phyloP scores from a whole-genome alignment of 192 early-diverging fungal genomes.

The Podila clonocystis region DNA sequence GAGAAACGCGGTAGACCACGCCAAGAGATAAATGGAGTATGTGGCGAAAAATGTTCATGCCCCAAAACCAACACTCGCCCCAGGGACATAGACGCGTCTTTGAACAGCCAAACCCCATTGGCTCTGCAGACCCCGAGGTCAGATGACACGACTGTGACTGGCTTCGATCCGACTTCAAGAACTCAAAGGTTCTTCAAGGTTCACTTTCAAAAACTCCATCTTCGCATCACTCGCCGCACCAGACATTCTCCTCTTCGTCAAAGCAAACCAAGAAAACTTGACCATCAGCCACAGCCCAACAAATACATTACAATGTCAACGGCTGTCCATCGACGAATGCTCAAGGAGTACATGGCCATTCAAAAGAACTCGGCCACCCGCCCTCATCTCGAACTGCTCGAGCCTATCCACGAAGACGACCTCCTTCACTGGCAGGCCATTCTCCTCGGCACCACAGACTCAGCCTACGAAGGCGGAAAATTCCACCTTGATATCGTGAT shows the following conservation, averaged over 20 bases:
- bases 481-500: constrained; percentile 78
- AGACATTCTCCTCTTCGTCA: not conserved
- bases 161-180: too few relatives aligned
- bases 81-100: too few relatives aligned
- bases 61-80: too few relatives aligned
- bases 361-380: constrained; percentile 59
- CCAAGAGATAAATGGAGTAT: too few relatives aligned
- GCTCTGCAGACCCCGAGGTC: too few relatives aligned
- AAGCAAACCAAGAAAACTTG: not conserved
- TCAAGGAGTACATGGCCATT: constrained; percentile 70
- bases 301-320: constrained; percentile 50
- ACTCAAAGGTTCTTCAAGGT: too few relatives aligned
- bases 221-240: not conserved
- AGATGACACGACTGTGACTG: too few relatives aligned
- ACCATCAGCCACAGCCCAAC: not conserved
- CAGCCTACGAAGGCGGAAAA: constrained; percentile 78
- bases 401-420: constrained; percentile 73
- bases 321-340: constrained; percentile 62
- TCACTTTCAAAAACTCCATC: not conserved
- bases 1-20: too few relatives aligned
- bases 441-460: constrained; percentile 68
- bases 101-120: too few relatives aligned
- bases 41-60: too few relatives aligned
- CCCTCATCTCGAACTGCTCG: constrained; percentile 66
- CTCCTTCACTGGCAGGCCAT: constrained; percentile 77